Evolutionary conservation across 2,329 filamentous ascomycete genomes (phyloP), one percentile per base, ranked within the genome.

Genomic region (Penicillium sp.): DNA sequence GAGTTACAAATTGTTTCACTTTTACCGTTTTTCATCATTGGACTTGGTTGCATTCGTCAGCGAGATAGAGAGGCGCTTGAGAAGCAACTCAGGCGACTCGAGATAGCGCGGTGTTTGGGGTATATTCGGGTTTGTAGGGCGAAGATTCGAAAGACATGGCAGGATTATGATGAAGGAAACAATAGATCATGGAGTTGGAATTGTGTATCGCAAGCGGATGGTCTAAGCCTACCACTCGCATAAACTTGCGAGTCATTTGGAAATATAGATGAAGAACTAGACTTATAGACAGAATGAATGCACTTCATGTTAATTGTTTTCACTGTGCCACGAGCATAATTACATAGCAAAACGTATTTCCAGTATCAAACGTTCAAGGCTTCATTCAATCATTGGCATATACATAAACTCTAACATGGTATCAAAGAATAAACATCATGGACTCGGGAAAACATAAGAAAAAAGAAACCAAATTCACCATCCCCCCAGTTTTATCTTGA

Each of bases 321-420:
- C 13, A 33, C 14, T 16, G 13, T 33, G 6, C 1, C 5, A 7
- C 31, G 5, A 33, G 31, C 31, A 16, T 33, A 33, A 7, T 33
- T 16, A 3, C 11, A 13, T 31, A 31, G 29, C 11, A 33, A 33
- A 33, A 33, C 11, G 11, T 31, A 13, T 4, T 11, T 33, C 16
- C 14, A 33, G 13, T 33, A 33, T 33, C 19, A 21, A 42, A 42
- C 14, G 1, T 22, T 22, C 19, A 10, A 14, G 21, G n/a, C 9
- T 39, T 47, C 48, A 50, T 50, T 50, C 35, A 50, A 52, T 52
- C 49, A 52, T 52, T 33, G 10, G 21, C 16, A 44, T 26, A 24
- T 4, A 44, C 48, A 42, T 51, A 43, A 29, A 22, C 33, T 45
- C 16, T 35, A 45, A 13, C 27, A 52, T 52, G 49, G 49, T 52